Percentiles rank a stretch among this genome's conserved stretches.
These are phyloP conservation scores for Cryptococcus hybrid DNA, from an alignment of 1,284 basidiomycete species.

Conservation along the genomic window DNA sequence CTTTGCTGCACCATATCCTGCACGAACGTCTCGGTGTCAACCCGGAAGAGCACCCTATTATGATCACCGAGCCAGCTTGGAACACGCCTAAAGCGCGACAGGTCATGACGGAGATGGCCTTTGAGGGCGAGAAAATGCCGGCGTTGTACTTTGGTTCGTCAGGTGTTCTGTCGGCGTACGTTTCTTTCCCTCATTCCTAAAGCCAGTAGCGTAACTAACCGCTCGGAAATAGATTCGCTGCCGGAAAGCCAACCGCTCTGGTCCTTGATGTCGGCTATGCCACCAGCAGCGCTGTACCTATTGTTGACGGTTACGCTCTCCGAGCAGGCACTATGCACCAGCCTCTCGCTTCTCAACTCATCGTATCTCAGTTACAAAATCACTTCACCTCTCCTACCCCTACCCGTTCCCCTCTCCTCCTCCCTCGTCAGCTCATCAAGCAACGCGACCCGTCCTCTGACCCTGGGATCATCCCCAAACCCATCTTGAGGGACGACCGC, in stretches of 20 bases:
- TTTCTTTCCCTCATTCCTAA: conserved; percentile 12
- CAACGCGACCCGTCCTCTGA: conserved; percentile 65
- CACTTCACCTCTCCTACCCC: conserved; percentile 35
- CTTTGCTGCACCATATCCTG: conserved; percentile 72
- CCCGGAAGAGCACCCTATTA: conserved; percentile 77
- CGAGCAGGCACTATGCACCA: conserved; percentile 69
- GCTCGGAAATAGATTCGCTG: conserved; percentile 68
- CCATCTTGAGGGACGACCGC: conserved; percentile 70
- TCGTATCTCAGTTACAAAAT: conserved; percentile 46
- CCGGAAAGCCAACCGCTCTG: conserved; percentile 92
- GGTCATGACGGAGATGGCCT: conserved; percentile 92
- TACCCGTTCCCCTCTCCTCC: conserved; percentile 34
- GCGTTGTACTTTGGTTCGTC: conserved; percentile 97
- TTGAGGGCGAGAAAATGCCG: conserved; percentile 91
- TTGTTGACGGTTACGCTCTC: conserved; percentile 97
- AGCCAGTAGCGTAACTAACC: not conserved
- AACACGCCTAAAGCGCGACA: conserved; percentile 87
- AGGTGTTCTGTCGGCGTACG: conserved; percentile 90
- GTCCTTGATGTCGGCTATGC: conserved; percentile 92
- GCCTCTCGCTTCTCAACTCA: conserved; percentile 44
- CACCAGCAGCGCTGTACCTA: conserved; percentile 85
- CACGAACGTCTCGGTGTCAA: conserved; percentile 68
- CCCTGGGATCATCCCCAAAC: conserved; percentile 62
- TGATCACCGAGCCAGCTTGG: conserved; percentile 96
- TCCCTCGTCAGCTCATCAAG: conserved; percentile 80